Percentiles rank a stretch among this genome's conserved stretches.
Evolutionary conservation across 2,329 filamentous ascomycete species (phyloP).

Genomic region (Aspergillus sergii): DNA sequence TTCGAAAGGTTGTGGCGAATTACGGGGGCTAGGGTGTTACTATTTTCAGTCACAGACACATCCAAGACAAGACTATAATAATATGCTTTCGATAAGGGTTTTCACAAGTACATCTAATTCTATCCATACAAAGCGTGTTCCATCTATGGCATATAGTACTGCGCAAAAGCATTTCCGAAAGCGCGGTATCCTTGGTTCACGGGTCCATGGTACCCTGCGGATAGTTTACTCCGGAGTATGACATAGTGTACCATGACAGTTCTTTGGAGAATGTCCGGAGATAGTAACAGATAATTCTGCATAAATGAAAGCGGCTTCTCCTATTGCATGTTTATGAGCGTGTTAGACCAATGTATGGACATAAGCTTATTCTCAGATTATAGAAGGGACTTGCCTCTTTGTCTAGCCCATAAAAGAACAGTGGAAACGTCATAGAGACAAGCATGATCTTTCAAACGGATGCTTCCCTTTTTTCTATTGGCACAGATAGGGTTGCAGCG

Average conservation of each 20-base stretch:
- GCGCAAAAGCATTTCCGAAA: background rate
- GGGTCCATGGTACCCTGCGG: background rate
- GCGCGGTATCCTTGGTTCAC: background rate
- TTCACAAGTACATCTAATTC: background rate
- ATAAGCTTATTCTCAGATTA: background rate
- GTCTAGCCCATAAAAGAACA: background rate
- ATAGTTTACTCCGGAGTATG: background rate
- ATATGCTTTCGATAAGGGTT: background rate
- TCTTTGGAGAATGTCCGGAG: background rate
- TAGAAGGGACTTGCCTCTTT: background rate
- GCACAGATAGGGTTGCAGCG: background rate
- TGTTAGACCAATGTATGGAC: background rate
- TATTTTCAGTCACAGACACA: background rate
- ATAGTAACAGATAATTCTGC: background rate
- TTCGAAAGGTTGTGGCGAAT: background rate
- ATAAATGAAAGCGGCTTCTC: background rate
- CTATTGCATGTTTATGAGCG: background rate
- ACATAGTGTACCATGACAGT: background rate
- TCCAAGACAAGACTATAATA: background rate
- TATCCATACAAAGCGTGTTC: background rate
- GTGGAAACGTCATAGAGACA: background rate
- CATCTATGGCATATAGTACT: background rate
- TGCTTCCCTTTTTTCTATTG: background rate
- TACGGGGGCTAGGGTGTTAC: background rate
- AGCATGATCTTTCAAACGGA: background rate